Conservation (phyloP, 2,329 filamentous ascomycete genomes). For the Calonectria henricotiae region DNA sequence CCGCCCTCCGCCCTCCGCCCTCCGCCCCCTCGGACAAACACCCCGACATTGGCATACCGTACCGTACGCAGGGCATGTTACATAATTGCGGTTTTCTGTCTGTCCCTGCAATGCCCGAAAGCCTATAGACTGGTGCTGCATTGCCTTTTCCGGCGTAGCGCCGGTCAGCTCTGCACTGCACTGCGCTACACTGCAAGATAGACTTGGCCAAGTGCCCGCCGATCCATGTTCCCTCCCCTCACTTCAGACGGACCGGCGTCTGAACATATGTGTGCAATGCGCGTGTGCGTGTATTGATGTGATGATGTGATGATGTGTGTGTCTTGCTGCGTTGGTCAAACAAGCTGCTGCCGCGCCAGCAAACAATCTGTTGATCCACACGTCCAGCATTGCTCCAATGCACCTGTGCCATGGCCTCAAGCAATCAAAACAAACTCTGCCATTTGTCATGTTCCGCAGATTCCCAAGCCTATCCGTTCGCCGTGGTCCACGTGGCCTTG, state of each 20-base stretch:
- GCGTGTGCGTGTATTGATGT: conserved; percentile 11
- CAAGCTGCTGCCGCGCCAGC: conserved; percentile 19
- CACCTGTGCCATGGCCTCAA: conserved; percentile 22
- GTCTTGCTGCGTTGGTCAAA: conserved; percentile 30
- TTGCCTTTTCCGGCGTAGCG: conserved; percentile 10
- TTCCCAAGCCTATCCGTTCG: conserved; percentile 36
- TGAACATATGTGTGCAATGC: conserved; percentile 1
- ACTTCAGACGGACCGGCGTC: conserved; percentile 16
- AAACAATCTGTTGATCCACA: conserved; percentile 16
- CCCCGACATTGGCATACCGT: conserved; percentile 1
- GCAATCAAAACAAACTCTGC: conserved; percentile 19
- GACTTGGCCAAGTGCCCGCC: conserved; percentile 21
- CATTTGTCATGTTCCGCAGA: conserved; percentile 19
- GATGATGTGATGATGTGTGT: conserved; percentile 5
- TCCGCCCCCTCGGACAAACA: conserved; percentile 10
- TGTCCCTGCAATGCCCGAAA: background rate
- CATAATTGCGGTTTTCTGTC: conserved; percentile 7
- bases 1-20: conserved; percentile 1
- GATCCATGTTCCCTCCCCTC: conserved; percentile 32
- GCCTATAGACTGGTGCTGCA: conserved; percentile 6
- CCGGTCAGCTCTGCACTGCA: background rate
- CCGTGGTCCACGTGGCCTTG: conserved; percentile 32
- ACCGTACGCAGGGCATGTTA: conserved; percentile 1
- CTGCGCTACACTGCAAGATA: conserved; percentile 23
- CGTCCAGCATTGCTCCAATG: conserved; percentile 18